Conservation (phyloP, 2,329 filamentous ascomycete genomes). For the Monilinia polystroma region DNA sequence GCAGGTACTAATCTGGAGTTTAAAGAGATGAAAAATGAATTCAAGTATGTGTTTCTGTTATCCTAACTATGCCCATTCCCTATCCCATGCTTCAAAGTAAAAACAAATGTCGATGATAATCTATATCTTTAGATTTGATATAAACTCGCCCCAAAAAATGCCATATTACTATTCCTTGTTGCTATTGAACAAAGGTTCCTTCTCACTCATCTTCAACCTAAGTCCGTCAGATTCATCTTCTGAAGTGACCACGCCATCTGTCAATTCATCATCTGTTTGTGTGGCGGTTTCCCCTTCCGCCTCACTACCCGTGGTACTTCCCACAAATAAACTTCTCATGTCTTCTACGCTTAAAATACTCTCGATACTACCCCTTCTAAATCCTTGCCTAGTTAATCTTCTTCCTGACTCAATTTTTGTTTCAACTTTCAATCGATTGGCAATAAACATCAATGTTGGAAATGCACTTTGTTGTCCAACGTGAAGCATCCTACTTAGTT, state of each 20-base stretch:
- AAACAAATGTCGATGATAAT: neutral
- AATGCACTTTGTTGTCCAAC: conserved; percentile 87
- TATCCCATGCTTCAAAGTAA: neutral
- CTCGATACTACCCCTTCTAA: conserved; percentile 54
- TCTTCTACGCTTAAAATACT: conserved; percentile 63
- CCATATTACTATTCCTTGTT: conserved; percentile 6
- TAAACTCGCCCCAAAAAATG: neutral
- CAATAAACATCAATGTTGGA: conserved; percentile 87
- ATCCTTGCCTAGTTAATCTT: conserved; percentile 51
- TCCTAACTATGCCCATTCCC: conserved; percentile 1
- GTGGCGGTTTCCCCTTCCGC: conserved; percentile 40
- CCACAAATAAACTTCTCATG: conserved; percentile 49
- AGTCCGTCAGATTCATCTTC: conserved; percentile 31
- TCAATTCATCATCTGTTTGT: conserved; percentile 38
- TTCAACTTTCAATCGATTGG: conserved; percentile 84
- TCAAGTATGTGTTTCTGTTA: neutral
- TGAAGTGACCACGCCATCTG: conserved; percentile 32
- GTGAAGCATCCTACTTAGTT: conserved; percentile 84
- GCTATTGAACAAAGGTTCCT: neutral
- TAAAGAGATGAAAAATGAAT: neutral
- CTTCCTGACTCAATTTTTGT: conserved; percentile 61
- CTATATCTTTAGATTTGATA: neutral
- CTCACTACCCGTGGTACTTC: conserved; percentile 33
- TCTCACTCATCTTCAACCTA: conserved; percentile 7
- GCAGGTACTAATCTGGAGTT: conserved; percentile 1